phyloP scores from a whole-genome alignment of 768 basidiomycete species.

The Pleurotus giganteus region DNA sequence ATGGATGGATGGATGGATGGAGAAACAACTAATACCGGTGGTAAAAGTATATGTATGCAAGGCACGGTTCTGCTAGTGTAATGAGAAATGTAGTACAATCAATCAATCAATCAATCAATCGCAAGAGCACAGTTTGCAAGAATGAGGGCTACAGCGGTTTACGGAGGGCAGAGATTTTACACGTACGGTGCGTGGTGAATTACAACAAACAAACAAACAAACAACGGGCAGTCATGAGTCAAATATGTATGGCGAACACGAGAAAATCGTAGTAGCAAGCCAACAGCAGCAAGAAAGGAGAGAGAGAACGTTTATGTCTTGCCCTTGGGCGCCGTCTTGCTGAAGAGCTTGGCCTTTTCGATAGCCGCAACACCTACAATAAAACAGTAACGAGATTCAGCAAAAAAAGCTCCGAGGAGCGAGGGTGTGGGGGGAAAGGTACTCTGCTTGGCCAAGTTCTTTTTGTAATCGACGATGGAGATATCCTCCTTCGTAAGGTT shows the following conservation, averaged over 20 bases:
- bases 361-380: constrained; percentile 73
- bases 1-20: no score
- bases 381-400: background rate
- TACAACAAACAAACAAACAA: background rate
- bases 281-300: background rate
- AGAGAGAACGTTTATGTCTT: constrained; percentile 45
- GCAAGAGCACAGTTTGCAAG: no score
- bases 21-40: no score
- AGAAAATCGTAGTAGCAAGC: background rate
- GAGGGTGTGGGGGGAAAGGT: constrained; percentile 25
- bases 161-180: no score
- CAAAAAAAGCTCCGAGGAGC: constrained; percentile 3
- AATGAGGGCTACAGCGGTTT: no score
- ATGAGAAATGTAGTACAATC: no score
- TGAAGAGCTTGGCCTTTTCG: constrained; percentile 92
- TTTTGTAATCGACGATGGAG: constrained; percentile 93
- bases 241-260: background rate
- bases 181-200: no score
- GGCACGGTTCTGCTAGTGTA: no score
- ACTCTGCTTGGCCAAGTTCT: constrained; percentile 78
- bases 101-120: no score
- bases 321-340: constrained; percentile 74
- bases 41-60: no score
- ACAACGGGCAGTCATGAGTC: background rate
- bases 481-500: constrained; percentile 92